phyloP scores from a whole-genome alignment of 495 filamentous ascomycete genomes.

The Aspergillus nanangensis region DNA sequence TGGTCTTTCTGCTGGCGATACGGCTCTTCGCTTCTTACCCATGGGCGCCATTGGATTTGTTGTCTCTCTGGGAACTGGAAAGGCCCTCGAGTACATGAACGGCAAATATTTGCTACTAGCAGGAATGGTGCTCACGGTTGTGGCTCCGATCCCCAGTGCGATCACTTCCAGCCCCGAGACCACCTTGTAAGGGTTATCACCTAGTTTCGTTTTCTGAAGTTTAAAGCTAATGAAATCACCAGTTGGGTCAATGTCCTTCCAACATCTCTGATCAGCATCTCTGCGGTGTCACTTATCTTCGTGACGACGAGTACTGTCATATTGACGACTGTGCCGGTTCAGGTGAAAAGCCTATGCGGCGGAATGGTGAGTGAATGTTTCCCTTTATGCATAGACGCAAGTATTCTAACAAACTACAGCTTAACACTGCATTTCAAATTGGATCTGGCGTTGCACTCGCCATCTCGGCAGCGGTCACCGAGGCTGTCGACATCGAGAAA shows the following conservation, averaged over 20 bases:
- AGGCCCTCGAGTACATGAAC: slow-evolving; percentile 31
- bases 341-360: slow-evolving; percentile 30
- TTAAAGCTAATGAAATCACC: slow-evolving; percentile 10
- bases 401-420: slow-evolving; percentile 14
- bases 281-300: slow-evolving; percentile 34
- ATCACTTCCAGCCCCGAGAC: slow-evolving; percentile 22
- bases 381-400: not conserved
- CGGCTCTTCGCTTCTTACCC: slow-evolving; percentile 30
- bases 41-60: slow-evolving; percentile 35
- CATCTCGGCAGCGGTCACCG: slow-evolving; percentile 32
- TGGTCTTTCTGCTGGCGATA: slow-evolving; percentile 25
- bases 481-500: slow-evolving; percentile 28
- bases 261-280: slow-evolving; percentile 33
- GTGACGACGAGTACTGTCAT: slow-evolving; percentile 33
- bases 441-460: slow-evolving; percentile 33
- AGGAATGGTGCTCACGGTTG: slow-evolving; percentile 24
- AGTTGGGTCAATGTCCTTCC: slow-evolving; percentile 35
- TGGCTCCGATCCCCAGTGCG: slow-evolving; percentile 29
- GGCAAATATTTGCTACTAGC: slow-evolving; percentile 29
- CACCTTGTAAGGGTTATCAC: slow-evolving; percentile 21
- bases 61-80: slow-evolving; percentile 31
- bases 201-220: not conserved
- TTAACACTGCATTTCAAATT: slow-evolving; percentile 38
- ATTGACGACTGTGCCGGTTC: slow-evolving; percentile 29
- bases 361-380: slow-evolving; percentile 23